A percentile compares a stretch with the other conserved stretches of the same genome.
These are phyloP conservation scores for Encephalitozoon hellem DNA, from an alignment of 371 early-diverging fungal species.

Conservation along the genomic window DNA sequence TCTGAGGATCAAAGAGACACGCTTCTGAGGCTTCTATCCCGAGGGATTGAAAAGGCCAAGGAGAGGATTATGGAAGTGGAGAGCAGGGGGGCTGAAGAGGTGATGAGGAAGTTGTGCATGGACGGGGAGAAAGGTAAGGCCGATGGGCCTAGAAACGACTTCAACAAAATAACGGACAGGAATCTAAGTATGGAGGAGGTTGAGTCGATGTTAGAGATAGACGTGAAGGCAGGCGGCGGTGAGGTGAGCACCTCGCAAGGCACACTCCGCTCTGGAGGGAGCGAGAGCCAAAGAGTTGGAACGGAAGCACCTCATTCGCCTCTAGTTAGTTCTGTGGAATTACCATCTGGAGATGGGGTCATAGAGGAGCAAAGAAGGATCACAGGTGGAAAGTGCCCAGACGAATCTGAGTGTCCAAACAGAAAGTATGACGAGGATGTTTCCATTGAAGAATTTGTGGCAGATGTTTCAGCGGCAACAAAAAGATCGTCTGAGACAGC, in stretches of 20 bases:
- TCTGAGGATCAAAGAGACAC: conserved; percentile 36
- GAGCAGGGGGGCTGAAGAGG: neutral
- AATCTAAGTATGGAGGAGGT: neutral
- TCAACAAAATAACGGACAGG: neutral
- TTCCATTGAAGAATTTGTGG: conserved; percentile 54
- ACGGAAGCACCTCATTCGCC: neutral
- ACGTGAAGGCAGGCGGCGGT: neutral
- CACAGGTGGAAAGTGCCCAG: neutral
- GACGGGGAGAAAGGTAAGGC: neutral
- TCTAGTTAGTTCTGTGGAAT: neutral
- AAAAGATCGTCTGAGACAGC: conserved; percentile 52
- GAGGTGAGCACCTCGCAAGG: neutral
- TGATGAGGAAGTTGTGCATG: neutral
- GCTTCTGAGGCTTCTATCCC: conserved; percentile 21
- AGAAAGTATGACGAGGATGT: conserved; percentile 47
- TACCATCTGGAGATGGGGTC: neutral
- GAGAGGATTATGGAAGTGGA: conserved; percentile 7
- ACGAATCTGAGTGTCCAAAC: conserved; percentile 8
- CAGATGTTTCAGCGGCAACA: conserved; percentile 49
- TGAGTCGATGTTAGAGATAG: neutral
- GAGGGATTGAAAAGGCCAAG: conserved; percentile 36
- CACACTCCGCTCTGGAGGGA: neutral
- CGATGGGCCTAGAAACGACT: conserved; percentile 1
- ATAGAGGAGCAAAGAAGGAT: neutral
- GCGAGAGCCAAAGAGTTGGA: neutral